phyloP scores from a whole-genome alignment of 2,329 filamentous ascomycete species.

The Fusarium bulbicola region DNA sequence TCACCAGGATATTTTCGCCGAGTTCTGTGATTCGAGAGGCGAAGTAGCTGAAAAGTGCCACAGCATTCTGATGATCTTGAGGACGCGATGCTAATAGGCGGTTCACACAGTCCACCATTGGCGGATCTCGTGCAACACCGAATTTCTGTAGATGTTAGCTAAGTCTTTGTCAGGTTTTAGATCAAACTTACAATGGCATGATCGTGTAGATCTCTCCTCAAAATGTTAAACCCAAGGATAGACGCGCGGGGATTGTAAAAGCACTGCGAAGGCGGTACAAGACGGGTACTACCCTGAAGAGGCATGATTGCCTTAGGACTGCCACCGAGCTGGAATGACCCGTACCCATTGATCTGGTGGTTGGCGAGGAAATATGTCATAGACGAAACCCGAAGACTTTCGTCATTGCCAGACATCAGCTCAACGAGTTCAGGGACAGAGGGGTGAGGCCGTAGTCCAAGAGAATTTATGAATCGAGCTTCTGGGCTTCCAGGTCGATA shows the following conservation, averaged over 20 bases:
- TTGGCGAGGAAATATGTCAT: constrained; percentile 86
- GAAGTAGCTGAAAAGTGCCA: constrained; percentile 83
- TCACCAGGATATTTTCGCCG: constrained; percentile 65
- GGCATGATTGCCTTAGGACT: constrained; percentile 74
- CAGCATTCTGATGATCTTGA: constrained; percentile 70
- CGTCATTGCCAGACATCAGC: constrained; percentile 74
- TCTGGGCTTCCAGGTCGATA: constrained; percentile 74
- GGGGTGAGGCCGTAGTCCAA: constrained; percentile 80
- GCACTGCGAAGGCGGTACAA: constrained; percentile 79
- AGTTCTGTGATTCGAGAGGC: constrained; percentile 80
- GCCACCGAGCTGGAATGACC: constrained; percentile 65
- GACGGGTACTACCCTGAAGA: constrained; percentile 71
- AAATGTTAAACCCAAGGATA: constrained; percentile 81
- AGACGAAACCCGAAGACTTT: constrained; percentile 70
- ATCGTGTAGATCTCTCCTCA: constrained; percentile 77
- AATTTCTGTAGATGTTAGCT: constrained; percentile 67
- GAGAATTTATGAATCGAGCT: constrained; percentile 73
- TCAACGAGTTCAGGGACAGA: constrained; percentile 77
- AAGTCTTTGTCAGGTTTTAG: not conserved
- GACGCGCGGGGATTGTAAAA: constrained; percentile 83
- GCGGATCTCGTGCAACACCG: constrained; percentile 83
- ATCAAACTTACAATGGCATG: constrained; percentile 71
- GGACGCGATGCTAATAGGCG: constrained; percentile 78
- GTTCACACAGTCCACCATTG: constrained; percentile 79
- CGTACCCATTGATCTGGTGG: constrained; percentile 81